These are phyloP conservation scores for Acorus gramineus DNA, from an alignment of 106 monocot genomes.

Conservation along the genomic window DNA sequence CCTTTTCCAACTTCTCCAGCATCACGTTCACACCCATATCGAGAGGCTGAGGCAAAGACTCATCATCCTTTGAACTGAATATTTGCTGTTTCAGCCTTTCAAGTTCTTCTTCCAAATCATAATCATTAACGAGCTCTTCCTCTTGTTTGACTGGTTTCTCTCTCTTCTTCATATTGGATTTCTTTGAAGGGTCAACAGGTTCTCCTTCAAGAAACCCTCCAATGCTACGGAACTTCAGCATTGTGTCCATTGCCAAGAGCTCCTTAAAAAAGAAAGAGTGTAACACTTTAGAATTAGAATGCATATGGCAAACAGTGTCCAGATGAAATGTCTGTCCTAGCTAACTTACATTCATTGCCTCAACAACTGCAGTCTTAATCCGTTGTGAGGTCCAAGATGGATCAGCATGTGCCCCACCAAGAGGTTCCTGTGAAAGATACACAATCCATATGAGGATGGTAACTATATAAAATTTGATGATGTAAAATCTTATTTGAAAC, in stretches of 20 bases:
- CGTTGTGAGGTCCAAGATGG: constrained; percentile 4
- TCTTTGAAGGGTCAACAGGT: constrained; percentile 23
- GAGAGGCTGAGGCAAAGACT: constrained; percentile 11
- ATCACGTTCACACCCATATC: constrained; percentile 9
- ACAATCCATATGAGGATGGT: neutral
- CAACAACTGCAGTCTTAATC: constrained; percentile 1
- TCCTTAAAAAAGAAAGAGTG: constrained; percentile 10
- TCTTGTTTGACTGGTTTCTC: constrained; percentile 13
- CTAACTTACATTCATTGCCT: neutral
- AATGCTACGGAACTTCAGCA: constrained; percentile 26
- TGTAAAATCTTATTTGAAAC: neutral
- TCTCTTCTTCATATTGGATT: constrained; percentile 33
- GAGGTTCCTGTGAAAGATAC: neutral
- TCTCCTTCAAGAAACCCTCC: constrained; percentile 31
- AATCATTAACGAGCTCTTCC: constrained; percentile 1
- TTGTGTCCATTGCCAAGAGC: constrained; percentile 21
- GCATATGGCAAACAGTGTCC: neutral
- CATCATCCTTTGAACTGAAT: constrained; percentile 11
- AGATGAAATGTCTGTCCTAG: too few relatives aligned
- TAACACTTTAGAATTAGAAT: neutral
- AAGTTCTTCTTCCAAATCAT: constrained; percentile 18
- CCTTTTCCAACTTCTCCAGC: constrained; percentile 20
- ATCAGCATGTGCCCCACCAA: constrained; percentile 6
- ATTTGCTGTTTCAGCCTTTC: constrained; percentile 32
- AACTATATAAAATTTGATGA: neutral